Conservation (phyloP, 148 eudicot genomes). For the Agrostemma githago region DNA sequence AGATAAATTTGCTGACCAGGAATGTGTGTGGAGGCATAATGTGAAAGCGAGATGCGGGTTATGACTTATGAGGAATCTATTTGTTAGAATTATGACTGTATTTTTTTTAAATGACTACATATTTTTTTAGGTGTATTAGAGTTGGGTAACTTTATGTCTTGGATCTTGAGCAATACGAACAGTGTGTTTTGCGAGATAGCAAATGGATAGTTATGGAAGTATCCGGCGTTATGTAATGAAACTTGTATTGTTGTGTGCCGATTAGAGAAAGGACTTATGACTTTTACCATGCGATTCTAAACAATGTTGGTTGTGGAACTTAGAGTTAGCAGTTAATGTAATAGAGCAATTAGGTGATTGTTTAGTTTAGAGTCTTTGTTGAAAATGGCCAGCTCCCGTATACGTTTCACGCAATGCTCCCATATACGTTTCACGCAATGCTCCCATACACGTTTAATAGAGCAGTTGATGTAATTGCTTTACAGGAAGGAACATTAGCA, state of each 20-base stretch:
- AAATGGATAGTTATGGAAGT: not conserved
- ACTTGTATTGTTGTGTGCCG: not conserved
- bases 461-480: not conserved
- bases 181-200: not conserved
- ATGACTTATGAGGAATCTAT: not conserved
- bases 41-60: not conserved
- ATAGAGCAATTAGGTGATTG: not conserved
- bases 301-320: not conserved
- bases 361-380: not conserved
- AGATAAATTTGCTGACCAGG: not conserved
- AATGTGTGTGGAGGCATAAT: too few relatives aligned
- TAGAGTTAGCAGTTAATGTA: not conserved
- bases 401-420: not conserved
- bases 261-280: not conserved
- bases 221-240: not conserved
- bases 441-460: not conserved
- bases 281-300: not conserved
- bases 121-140: not conserved
- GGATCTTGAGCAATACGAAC: not conserved
- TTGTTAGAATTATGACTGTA: not conserved
- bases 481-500: not conserved
- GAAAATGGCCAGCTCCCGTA: not conserved
- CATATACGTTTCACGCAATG: not conserved
- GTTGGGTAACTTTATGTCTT: not conserved
- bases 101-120: too few relatives aligned